Conservation (phyloP, 495 filamentous ascomycete species). For the Aspergillus mulundensis region DNA sequence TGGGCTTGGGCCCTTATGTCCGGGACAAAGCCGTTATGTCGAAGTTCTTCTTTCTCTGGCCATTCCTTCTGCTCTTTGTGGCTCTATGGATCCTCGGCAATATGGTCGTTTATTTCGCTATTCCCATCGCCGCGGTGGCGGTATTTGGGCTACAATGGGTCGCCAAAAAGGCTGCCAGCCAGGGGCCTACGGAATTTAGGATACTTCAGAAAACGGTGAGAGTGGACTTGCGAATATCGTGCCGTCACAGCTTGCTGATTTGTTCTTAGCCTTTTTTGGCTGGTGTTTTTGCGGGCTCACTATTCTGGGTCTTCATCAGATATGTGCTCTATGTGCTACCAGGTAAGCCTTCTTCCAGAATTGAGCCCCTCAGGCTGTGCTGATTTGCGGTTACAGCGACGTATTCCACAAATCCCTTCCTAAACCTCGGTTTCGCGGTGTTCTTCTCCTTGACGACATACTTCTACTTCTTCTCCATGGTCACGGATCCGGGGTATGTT, state of each 20-base stretch:
- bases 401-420: conserved; percentile 57
- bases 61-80: conserved; percentile 68
- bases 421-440: conserved; percentile 69
- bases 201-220: conserved; percentile 81
- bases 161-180: conserved; percentile 70
- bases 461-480: conserved; percentile 84
- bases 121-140: conserved; percentile 64
- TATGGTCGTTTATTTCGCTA: conserved; percentile 66
- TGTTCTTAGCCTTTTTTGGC: conserved; percentile 74
- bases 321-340: conserved; percentile 73
- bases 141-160: conserved; percentile 74
- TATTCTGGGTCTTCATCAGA: conserved; percentile 76
- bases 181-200: conserved; percentile 80
- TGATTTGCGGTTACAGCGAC: conserved; percentile 47
- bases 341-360: conserved; percentile 38
- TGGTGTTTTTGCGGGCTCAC: conserved; percentile 83
- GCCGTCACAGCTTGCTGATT: conserved; percentile 1
- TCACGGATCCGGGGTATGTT: conserved; percentile 88
- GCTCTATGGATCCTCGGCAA: conserved; percentile 68
- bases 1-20: conserved; percentile 49
- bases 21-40: conserved; percentile 75
- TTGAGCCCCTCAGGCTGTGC: not conserved
- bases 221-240: conserved; percentile 8
- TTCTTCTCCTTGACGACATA: conserved; percentile 65
- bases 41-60: conserved; percentile 89